phyloP scores from a whole-genome alignment of 257 asterid genomes.

The Rubia yunnanensis region DNA sequence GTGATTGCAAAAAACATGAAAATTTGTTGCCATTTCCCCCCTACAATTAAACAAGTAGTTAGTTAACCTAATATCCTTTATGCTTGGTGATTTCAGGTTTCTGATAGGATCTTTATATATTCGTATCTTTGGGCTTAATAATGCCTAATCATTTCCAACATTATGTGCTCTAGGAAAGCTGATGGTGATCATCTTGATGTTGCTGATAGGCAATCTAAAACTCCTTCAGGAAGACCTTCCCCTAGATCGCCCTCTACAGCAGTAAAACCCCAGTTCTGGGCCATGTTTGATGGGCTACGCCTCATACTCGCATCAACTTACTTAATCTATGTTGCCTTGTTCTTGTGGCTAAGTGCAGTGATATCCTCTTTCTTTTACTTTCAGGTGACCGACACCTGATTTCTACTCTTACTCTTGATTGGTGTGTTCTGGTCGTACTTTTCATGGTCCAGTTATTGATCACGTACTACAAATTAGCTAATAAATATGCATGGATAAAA shows the following conservation, averaged over 20 bases:
- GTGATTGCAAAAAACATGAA: not conserved
- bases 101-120: not conserved
- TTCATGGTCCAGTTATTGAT: not conserved
- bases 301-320: conserved; percentile 79
- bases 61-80: not conserved
- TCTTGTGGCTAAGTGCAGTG: conserved; percentile 89
- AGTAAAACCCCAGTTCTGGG: conserved; percentile 62
- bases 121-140: not conserved
- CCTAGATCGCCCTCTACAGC: conserved; percentile 38
- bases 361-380: conserved; percentile 95
- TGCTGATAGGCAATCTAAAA: conserved; percentile 36
- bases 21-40: not conserved
- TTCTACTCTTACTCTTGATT: not conserved
- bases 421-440: not conserved
- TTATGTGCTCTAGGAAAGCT: conserved; percentile 47
- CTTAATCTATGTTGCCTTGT: conserved; percentile 70
- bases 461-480: not conserved
- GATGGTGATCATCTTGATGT: conserved; percentile 32
- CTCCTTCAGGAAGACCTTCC: conserved; percentile 34
- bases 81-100: not conserved
- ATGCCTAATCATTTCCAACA: conserved; percentile 8
- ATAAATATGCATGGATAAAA: not conserved
- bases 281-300: conserved; percentile 74
- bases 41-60: not conserved
- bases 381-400: conserved; percentile 47